phyloP scores from a whole-genome alignment of 1,284 basidiomycete species.

The Moesziomyces sp. region DNA sequence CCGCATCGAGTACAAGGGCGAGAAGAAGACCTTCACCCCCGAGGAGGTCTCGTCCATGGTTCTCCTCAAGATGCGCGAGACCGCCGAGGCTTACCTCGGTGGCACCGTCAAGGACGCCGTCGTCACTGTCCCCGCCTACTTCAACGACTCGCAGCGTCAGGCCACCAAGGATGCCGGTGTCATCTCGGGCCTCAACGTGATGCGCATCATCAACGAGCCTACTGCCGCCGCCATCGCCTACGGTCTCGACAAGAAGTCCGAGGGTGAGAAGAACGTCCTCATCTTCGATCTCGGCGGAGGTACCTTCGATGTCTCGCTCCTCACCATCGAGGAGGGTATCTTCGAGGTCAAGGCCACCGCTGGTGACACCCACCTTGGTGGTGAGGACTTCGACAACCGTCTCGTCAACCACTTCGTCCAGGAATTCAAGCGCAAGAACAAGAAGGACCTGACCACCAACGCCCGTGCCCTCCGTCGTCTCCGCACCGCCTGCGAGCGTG shows the following conservation, averaged over 20 bases:
- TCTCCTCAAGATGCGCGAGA: slow-evolving; percentile 97
- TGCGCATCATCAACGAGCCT: slow-evolving; percentile 96
- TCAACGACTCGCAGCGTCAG: slow-evolving; percentile 96
- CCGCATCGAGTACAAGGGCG: slow-evolving; percentile 87
- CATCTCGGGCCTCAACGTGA: slow-evolving; percentile 88
- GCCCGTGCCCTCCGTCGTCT: slow-evolving; percentile 96
- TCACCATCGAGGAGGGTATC: slow-evolving; percentile 98
- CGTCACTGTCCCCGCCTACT: slow-evolving; percentile 90
- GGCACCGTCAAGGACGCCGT: slow-evolving; percentile 84
- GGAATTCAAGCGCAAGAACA: slow-evolving; percentile 99
- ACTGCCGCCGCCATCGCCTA: slow-evolving; percentile 95
- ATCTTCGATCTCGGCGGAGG: slow-evolving; percentile 99
- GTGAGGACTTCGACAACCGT: slow-evolving; percentile 97
- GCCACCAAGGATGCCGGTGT: slow-evolving; percentile 93
- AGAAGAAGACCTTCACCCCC: slow-evolving; percentile 91
- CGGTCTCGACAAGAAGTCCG: slow-evolving; percentile 86
- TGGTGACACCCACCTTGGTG: slow-evolving; percentile 98
- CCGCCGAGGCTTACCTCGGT: slow-evolving; percentile 95
- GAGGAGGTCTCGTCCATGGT: slow-evolving; percentile 99
- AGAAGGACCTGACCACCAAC: slow-evolving; percentile 93
- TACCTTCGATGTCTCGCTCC: slow-evolving; percentile 97
- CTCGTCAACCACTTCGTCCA: slow-evolving; percentile 98
- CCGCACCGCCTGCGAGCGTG: slow-evolving; percentile 97
- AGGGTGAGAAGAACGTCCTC: slow-evolving; percentile 88
- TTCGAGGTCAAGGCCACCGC: slow-evolving; percentile 99